Base-by-base conservation (phyloP, 257 asterid species). In the Fraxinus americana region DNA sequence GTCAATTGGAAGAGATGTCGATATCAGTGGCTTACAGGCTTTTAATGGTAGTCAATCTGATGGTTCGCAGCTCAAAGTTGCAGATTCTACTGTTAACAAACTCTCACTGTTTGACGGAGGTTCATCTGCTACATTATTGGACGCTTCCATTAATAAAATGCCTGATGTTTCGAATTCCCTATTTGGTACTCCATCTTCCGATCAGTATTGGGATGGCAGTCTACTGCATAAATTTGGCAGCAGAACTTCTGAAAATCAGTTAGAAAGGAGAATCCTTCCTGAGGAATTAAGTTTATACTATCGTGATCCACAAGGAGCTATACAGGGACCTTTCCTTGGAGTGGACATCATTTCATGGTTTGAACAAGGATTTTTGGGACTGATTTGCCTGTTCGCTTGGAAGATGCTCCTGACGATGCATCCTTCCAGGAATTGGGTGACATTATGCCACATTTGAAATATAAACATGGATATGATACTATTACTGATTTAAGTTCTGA, bases 261-360 rank as follows among this genome's bases (percentile, higher is more conserved):
- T 87, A 52, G 93, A 83, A 75, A 88, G 82, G 82, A 85, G 82
- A 71, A 77, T 81, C 36, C 88, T 88, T 70, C 95, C 95, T 0
- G 99, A 96, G 81, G 97, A 93, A 86, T 77, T 93, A 83, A 92
- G 98, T 83, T 84, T 96, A 84, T 92, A 70, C 81, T 96, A 96
- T 83, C 89, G 86, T 73, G 99, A 96, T 82, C 99, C 99, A 70
- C 99, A 96, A 82, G 99, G 97, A 36, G 97, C 89, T 78, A 87
- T 96, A 43, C 99, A 96, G 82, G 99, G 99, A 59, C 99, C 99
- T 77, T 96, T 96, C 87, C 97, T 96, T 70, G 98, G 99, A 36
- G 92, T 83, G 59, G 99, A 96, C 81, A 92, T 96, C 79, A 91
- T 96, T 67, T 89, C 98, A 61, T 96, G 99, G 99, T 93, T 82